phyloP scores from a whole-genome alignment of 495 filamentous ascomycete genomes.

The Daldinia decipiens region DNA sequence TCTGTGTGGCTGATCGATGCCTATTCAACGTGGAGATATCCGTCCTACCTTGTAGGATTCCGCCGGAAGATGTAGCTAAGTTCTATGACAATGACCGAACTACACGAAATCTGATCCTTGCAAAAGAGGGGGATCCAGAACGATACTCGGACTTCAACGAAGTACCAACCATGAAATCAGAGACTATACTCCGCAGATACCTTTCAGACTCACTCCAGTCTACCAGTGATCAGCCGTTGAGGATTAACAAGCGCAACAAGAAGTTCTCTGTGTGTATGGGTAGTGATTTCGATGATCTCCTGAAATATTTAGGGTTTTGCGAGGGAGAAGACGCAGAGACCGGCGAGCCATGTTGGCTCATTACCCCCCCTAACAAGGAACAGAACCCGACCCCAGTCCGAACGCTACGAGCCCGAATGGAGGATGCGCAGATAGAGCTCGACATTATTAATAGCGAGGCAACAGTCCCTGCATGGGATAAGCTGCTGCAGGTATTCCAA shows the following conservation, averaged over 20 bases:
- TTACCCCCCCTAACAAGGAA: conserved; percentile 28
- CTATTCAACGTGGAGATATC: conserved; percentile 64
- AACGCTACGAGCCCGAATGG: conserved; percentile 41
- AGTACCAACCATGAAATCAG: conserved; percentile 60
- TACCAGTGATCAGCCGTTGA: conserved; percentile 50
- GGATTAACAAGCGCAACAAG: conserved; percentile 76
- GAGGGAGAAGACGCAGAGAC: conserved; percentile 43
- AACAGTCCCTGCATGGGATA: conserved; percentile 39
- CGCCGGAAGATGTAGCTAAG: conserved; percentile 50
- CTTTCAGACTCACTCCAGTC: conserved; percentile 68
- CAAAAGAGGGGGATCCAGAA: conserved; percentile 65
- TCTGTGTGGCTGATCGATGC: conserved; percentile 69
- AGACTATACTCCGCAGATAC: conserved; percentile 69
- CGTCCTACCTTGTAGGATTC: conserved; percentile 58
- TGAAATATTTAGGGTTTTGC: conserved; percentile 71
- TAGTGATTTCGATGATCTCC: conserved; percentile 67
- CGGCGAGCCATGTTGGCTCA: conserved; percentile 44
- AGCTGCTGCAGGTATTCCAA: conserved; percentile 33
- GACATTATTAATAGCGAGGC: conserved; percentile 11
- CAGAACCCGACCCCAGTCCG: conserved; percentile 12
- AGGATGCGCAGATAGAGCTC: conserved; percentile 41
- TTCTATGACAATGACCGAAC: conserved; percentile 68
- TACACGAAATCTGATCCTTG: conserved; percentile 61
- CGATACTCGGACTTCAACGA: conserved; percentile 64
- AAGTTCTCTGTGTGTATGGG: conserved; percentile 77